A percentile compares a stretch with the other conserved stretches of the same genome.
Conservation (phyloP, 768 basidiomycete species). For the Calvatia gigantea region DNA sequence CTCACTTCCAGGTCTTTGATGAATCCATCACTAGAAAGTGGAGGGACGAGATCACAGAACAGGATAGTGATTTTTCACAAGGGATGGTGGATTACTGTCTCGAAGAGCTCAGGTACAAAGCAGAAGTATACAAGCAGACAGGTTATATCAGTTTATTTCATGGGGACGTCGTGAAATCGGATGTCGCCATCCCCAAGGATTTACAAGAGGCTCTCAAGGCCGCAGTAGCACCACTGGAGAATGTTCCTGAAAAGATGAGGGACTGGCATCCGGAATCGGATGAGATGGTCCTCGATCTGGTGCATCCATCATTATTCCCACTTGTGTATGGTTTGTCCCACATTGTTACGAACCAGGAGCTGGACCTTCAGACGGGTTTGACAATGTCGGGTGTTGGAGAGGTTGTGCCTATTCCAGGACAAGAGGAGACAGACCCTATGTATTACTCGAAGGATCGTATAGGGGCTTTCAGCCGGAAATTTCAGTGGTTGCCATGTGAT, state of each 20-base stretch:
- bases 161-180: constrained; percentile 25
- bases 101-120: constrained; percentile 20
- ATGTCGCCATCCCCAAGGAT: constrained; percentile 22
- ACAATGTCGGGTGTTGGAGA: constrained; percentile 16
- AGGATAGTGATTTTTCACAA: neutral
- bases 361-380: constrained; percentile 15
- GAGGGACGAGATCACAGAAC: constrained; percentile 14
- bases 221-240: constrained; percentile 26
- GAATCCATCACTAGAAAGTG: constrained; percentile 15
- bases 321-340: constrained; percentile 28
- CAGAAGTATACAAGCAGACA: constrained; percentile 12
- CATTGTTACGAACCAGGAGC: constrained; percentile 7
- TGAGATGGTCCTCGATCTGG: constrained; percentile 37
- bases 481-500: constrained; percentile 16
- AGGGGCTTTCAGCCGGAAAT: constrained; percentile 7
- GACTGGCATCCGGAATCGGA: constrained; percentile 44
- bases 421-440: neutral
- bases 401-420: neutral
- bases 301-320: constrained; percentile 39
- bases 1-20: constrained; percentile 16
- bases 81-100: constrained; percentile 22
- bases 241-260: constrained; percentile 26
- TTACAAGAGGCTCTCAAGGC: constrained; percentile 18
- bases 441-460: neutral
- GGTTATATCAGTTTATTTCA: constrained; percentile 18